Evolutionary conservation across 2,329 filamentous ascomycete species (phyloP).

Genomic region (Trichoderma simmonsii): DNA sequence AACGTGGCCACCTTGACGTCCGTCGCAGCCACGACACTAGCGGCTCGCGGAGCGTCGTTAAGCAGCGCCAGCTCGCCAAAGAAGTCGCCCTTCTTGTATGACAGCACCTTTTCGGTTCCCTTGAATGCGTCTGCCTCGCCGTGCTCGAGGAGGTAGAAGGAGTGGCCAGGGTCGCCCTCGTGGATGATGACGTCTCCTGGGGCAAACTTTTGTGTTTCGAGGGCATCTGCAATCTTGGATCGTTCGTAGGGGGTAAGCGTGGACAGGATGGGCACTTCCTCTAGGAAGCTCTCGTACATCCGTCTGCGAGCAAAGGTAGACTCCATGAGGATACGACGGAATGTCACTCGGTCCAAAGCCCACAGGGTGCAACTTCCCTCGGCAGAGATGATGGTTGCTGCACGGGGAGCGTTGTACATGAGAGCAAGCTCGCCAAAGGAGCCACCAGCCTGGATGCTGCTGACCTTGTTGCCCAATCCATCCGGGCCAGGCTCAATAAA

Average conservation of each 20-base stretch:
- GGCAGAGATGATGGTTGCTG: slow-evolving; percentile 85
- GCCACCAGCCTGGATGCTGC: slow-evolving; percentile 78
- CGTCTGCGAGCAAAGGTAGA: slow-evolving; percentile 92
- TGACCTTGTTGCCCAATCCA: slow-evolving; percentile 80
- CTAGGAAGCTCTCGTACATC: slow-evolving; percentile 96
- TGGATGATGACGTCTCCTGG: slow-evolving; percentile 79
- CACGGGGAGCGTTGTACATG: slow-evolving; percentile 98
- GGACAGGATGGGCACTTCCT: slow-evolving; percentile 83
- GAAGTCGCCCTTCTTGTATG: slow-evolving; percentile 89
- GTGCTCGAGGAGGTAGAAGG: slow-evolving; percentile 86
- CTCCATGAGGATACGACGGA: slow-evolving; percentile 97
- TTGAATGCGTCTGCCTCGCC: slow-evolving; percentile 88
- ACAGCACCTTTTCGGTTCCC: slow-evolving; percentile 70
- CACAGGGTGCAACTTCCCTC: slow-evolving; percentile 79
- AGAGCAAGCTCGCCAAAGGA: slow-evolving; percentile 95
- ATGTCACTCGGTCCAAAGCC: slow-evolving; percentile 93
- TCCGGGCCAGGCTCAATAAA: slow-evolving; percentile 74
- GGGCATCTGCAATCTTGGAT: slow-evolving; percentile 93
- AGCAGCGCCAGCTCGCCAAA: slow-evolving; percentile 93
- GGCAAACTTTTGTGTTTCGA: slow-evolving; percentile 85
- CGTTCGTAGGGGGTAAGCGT: slow-evolving; percentile 88
- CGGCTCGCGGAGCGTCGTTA: slow-evolving; percentile 89
- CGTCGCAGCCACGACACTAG: slow-evolving; percentile 77
- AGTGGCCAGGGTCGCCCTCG: slow-evolving; percentile 86
- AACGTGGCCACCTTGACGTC: slow-evolving; percentile 92